Evolutionary conservation across 768 basidiomycete species (phyloP).

Genomic region (Tulasnella sp.): DNA sequence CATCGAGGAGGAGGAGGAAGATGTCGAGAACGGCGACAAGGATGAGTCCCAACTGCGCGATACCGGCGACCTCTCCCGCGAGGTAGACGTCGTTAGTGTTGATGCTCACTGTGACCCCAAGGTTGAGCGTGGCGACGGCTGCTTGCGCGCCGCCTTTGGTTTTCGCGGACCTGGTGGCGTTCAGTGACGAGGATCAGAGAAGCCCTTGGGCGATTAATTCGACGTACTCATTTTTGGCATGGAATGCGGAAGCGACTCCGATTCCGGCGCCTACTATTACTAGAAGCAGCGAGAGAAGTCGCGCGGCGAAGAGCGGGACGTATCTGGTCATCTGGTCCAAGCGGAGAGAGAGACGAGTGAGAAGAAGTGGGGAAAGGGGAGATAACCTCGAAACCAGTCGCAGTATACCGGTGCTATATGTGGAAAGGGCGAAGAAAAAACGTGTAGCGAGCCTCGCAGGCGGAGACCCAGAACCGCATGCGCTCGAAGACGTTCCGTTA

Average conservation of each 20-base stretch:
- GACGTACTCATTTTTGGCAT: not conserved
- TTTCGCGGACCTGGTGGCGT: not conserved
- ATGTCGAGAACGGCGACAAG: not conserved
- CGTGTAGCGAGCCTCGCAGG: too few relatives aligned
- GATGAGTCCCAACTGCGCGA: not conserved
- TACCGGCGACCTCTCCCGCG: constrained; percentile 1
- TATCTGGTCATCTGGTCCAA: too few relatives aligned
- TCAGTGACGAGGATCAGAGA: not conserved
- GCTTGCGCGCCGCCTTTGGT: constrained; percentile 6
- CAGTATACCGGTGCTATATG: too few relatives aligned
- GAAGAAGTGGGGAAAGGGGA: too few relatives aligned
- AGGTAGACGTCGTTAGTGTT: constrained; percentile 5
- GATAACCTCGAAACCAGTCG: too few relatives aligned
- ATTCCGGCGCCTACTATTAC: not conserved
- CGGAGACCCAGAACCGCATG: too few relatives aligned
- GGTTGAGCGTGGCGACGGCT: not conserved
- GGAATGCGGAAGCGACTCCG: not conserved
- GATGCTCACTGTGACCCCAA: not conserved
- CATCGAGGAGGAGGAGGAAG: not conserved
- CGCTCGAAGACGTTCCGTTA: too few relatives aligned
- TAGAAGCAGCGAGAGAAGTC: not conserved
- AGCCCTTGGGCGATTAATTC: not conserved
- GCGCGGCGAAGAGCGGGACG: not conserved
- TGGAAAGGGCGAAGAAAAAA: too few relatives aligned
- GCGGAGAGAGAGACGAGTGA: too few relatives aligned